A percentile compares a stretch with the other conserved stretches of the same genome.
These are phyloP conservation scores for Daldinia bambusicola DNA, from an alignment of 495 filamentous ascomycete species.

Conservation along the genomic window DNA sequence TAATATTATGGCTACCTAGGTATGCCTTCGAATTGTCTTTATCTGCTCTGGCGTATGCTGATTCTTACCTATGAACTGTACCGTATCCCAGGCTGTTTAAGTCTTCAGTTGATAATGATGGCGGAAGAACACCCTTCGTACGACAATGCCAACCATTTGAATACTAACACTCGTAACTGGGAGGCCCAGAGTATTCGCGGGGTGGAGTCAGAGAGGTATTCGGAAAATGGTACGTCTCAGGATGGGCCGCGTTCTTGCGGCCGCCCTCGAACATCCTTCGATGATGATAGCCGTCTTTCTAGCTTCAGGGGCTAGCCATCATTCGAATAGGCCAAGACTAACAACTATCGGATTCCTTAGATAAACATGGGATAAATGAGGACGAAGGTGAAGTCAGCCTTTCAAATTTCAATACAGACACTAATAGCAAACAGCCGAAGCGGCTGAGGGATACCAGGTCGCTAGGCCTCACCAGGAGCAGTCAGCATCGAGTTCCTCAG, in stretches of 20 bases:
- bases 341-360: not conserved
- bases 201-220: constrained; percentile 10
- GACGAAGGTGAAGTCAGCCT: constrained; percentile 20
- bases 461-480: constrained; percentile 5
- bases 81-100: not conserved
- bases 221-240: constrained; percentile 12
- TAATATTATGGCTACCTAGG: constrained; percentile 1
- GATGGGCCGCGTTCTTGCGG: not conserved
- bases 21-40: not conserved
- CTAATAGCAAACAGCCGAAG: constrained; percentile 13
- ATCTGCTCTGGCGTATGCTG: not conserved
- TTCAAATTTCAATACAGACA: not conserved
- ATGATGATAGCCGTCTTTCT: not conserved
- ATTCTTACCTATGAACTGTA: not conserved
- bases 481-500: constrained; percentile 16
- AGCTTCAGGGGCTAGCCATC: not conserved
- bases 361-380: constrained; percentile 3
- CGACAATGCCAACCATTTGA: constrained; percentile 20
- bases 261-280: not conserved
- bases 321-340: not conserved
- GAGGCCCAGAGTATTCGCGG: constrained; percentile 14
- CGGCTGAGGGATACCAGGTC: constrained; percentile 3
- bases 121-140: constrained; percentile 10
- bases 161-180: constrained; percentile 20
- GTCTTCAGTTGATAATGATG: constrained; percentile 17